These are phyloP conservation scores for Fusarium pilosicola DNA, from an alignment of 2,329 filamentous ascomycete species.

Conservation along the genomic window DNA sequence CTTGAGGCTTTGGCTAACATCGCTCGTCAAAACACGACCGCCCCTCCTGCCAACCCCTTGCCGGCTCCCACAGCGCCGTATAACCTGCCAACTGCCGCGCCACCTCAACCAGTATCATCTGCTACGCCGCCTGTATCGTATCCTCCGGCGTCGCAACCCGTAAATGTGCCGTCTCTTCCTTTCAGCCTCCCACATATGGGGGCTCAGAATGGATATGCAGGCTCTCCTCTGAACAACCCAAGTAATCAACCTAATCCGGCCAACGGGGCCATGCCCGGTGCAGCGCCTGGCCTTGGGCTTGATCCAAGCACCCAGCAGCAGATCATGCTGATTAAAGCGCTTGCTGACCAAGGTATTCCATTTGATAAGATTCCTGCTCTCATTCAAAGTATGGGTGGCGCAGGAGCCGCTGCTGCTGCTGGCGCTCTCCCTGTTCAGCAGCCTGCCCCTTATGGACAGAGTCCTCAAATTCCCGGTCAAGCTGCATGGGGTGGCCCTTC, in stretches of 20 bases:
- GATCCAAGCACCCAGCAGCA: slow-evolving; percentile 73
- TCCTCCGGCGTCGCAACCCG: slow-evolving; percentile 62
- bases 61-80: slow-evolving; percentile 58
- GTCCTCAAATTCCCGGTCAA: slow-evolving; percentile 52
- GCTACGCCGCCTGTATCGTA: slow-evolving; percentile 48
- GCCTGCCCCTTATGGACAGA: slow-evolving; percentile 54
- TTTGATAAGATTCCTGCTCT: slow-evolving; percentile 77
- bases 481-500: slow-evolving; percentile 47
- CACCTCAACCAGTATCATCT: slow-evolving; percentile 48
- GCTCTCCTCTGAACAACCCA: slow-evolving; percentile 41
- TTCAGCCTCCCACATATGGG: slow-evolving; percentile 51
- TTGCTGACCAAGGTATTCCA: slow-evolving; percentile 79
- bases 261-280: slow-evolving; percentile 49
- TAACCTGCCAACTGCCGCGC: slow-evolving; percentile 47
- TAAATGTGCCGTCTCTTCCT: slow-evolving; percentile 66
- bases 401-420: slow-evolving; percentile 46
- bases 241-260: slow-evolving; percentile 46
- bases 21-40: slow-evolving; percentile 75
- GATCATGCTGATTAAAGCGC: slow-evolving; percentile 77
- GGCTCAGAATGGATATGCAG: slow-evolving; percentile 49
- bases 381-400: slow-evolving; percentile 62
- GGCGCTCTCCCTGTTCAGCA: slow-evolving; percentile 43
- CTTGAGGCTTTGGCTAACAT: slow-evolving; percentile 84
- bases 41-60: slow-evolving; percentile 54
- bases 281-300: slow-evolving; percentile 50